Conservation (phyloP, 2,329 filamentous ascomycete genomes). For the Lecanosticta acicola region DNA sequence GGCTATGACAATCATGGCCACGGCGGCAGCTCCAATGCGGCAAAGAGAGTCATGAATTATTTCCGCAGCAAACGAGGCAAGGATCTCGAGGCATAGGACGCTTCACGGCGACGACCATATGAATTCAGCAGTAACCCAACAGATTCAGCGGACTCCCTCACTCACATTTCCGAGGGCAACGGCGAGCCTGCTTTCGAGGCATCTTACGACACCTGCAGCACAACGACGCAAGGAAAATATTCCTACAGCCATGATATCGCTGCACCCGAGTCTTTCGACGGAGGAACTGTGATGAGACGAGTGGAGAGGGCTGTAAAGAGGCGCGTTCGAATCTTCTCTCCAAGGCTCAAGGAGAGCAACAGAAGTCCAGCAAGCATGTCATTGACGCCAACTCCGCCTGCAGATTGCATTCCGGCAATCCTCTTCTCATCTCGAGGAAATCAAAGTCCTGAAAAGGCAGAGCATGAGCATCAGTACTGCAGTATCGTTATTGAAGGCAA, state of each 20-base stretch:
- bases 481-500: neutral
- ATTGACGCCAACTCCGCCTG: neutral
- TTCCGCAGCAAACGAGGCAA: constrained; percentile 76
- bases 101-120: neutral
- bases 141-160: neutral
- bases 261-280: neutral
- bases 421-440: neutral
- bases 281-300: neutral
- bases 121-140: neutral
- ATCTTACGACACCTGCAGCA: neutral
- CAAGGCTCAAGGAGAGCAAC: neutral
- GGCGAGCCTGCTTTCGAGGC: too few species aligned
- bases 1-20: constrained; percentile 79
- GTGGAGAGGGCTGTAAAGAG: neutral
- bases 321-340: neutral
- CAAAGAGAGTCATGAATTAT: constrained; percentile 95
- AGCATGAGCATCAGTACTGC: neutral
- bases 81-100: constrained; percentile 35
- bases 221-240: neutral
- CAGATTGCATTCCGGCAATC: neutral
- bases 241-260: neutral
- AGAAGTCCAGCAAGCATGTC: neutral
- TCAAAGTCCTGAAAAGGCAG: neutral
- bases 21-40: constrained; percentile 77
- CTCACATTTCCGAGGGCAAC: too few species aligned